phyloP scores from a whole-genome alignment of 2,329 filamentous ascomycete species.

The Trichoderma citrinoviride region DNA sequence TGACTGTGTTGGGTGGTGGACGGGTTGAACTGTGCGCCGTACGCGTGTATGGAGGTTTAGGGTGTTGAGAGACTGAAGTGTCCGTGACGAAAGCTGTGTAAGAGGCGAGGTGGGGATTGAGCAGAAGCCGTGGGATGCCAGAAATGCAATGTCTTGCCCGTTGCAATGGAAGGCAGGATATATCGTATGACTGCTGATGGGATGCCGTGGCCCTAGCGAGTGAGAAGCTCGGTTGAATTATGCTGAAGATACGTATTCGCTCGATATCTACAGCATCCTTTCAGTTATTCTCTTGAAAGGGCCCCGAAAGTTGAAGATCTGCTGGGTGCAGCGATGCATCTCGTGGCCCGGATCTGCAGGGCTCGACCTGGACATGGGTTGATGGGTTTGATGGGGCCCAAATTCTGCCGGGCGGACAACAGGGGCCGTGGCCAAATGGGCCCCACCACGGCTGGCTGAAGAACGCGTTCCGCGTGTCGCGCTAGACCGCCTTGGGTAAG shows the following conservation, averaged over 20 bases:
- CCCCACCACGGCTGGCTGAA: background rate
- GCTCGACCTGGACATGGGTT: background rate
- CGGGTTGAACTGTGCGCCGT: no score
- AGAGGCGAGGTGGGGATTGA: background rate
- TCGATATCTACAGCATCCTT: no score
- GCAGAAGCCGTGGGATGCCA: slow-evolving; percentile 18
- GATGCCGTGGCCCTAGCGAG: no score
- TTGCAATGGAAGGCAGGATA: slow-evolving; percentile 13
- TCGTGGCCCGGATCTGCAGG: no score
- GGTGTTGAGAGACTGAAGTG: no score
- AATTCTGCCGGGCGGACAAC: slow-evolving; percentile 13
- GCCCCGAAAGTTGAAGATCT: no score
- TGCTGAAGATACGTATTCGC: no score
- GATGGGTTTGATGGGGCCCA: background rate
- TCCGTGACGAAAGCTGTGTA: background rate
- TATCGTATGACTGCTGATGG: background rate
- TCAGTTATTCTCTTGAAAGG: no score
- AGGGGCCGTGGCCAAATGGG: slow-evolving; percentile 4
- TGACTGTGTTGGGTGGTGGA: no score
- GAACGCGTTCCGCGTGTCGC: slow-evolving; percentile 36
- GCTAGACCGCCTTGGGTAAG: slow-evolving; percentile 32
- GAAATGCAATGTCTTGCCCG: slow-evolving; percentile 25
- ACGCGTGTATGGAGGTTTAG: no score
- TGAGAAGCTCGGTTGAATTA: no score
- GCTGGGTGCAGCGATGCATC: no score